phyloP scores from a whole-genome alignment of 2,329 filamentous ascomycete species.

The Epichloe baconii region DNA sequence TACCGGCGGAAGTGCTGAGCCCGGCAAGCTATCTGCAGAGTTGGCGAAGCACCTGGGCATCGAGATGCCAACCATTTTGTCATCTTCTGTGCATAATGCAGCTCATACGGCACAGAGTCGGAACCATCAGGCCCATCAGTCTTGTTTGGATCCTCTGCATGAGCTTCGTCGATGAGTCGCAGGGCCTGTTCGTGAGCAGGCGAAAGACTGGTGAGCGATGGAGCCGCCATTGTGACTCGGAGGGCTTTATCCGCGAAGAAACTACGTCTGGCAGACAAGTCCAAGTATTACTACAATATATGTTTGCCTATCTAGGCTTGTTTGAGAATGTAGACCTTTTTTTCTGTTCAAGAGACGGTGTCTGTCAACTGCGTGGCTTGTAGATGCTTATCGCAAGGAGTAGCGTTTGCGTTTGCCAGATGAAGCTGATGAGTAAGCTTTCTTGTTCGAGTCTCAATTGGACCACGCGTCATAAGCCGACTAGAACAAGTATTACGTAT shows the following conservation, averaged over 20 bases:
- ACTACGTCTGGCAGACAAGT: no score
- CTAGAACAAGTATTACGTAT: not conserved
- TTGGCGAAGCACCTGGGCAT: slow-evolving; percentile 47
- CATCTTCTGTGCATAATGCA: slow-evolving; percentile 73
- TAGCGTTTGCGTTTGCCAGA: no score
- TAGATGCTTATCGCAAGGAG: not conserved
- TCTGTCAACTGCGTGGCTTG: not conserved
- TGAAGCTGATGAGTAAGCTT: slow-evolving; percentile 3
- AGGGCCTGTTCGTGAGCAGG: slow-evolving; percentile 37
- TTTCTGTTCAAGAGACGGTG: not conserved
- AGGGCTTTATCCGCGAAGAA: no score
- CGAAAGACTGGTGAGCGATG: not conserved
- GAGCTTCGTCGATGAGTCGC: slow-evolving; percentile 56
- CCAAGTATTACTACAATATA: no score
- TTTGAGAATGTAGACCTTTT: no score
- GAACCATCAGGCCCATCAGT: slow-evolving; percentile 29
- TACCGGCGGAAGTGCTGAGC: slow-evolving; percentile 70
- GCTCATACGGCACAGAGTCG: slow-evolving; percentile 53
- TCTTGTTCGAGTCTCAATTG: not conserved
- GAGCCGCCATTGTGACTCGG: not conserved
- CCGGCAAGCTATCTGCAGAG: slow-evolving; percentile 62
- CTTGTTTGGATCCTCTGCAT: slow-evolving; percentile 22
- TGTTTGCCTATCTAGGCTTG: no score
- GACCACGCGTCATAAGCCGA: not conserved
- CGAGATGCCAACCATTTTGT: slow-evolving; percentile 55